Percentiles rank a stretch among this genome's conserved stretches.
Evolutionary conservation across 805 yeast genomes (phyloP).

Genomic region (Barnettozyma salicaria): DNA sequence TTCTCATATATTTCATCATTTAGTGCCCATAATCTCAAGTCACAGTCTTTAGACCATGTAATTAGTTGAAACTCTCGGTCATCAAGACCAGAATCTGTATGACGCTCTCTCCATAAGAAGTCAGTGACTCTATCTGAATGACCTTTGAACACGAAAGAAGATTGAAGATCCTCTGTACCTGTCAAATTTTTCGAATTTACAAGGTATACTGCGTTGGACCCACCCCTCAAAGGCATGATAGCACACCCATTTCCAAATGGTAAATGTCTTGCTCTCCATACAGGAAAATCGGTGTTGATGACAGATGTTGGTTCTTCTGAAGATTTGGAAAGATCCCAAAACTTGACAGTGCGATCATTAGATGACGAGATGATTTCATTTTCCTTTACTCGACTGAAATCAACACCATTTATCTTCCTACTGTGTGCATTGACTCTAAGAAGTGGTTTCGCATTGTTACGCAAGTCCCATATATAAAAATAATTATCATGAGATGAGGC

Average conservation of each 20-base stretch:
- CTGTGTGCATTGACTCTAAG: conserved; percentile 64
- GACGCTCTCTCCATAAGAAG: conserved; percentile 77
- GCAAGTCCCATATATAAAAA: conserved; percentile 80
- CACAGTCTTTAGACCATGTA: conserved; percentile 90
- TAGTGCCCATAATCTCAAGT: conserved; percentile 76
- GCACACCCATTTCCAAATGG: conserved; percentile 90
- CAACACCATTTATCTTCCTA: conserved; percentile 87
- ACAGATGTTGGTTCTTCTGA: conserved; percentile 46
- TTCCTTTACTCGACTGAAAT: conserved; percentile 59
- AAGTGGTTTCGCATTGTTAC: conserved; percentile 77
- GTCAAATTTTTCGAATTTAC: conserved; percentile 25
- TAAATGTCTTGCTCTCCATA: conserved; percentile 78
- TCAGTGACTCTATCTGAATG: conserved; percentile 84
- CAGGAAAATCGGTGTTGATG: conserved; percentile 73
- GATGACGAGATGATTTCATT: conserved; percentile 73
- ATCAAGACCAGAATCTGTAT: conserved; percentile 40
- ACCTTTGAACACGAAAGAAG: conserved; percentile 63
- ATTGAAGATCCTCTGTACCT: conserved; percentile 37
- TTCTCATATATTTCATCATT: conserved; percentile 42
- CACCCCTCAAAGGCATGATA: conserved; percentile 87
- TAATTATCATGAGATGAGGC: conserved; percentile 85
- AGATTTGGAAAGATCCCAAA: conserved; percentile 60
- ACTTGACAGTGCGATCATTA: conserved; percentile 76
- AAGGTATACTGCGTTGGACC: conserved; percentile 44
- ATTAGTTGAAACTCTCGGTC: conserved; percentile 86